Evolutionary conservation across 768 basidiomycete species (phyloP), one percentile per base, ranked within the genome.

Genomic region (Naganishia onofrii): DNA sequence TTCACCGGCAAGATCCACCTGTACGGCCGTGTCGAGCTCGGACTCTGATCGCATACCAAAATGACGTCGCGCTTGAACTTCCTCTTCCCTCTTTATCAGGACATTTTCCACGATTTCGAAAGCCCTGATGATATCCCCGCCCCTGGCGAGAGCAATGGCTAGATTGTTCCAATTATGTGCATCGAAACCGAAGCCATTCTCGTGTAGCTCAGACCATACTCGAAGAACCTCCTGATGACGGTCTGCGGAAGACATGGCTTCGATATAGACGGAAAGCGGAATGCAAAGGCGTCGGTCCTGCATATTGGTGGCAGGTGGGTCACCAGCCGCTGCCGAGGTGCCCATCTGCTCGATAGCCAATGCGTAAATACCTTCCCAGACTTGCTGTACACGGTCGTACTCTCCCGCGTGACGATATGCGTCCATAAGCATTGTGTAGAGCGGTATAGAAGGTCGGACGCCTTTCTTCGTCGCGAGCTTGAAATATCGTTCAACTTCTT

Each of bases 141-240:
- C 91, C 34, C 90, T 87, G 46, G 92, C 84, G 28, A 94, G 84
- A 17, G 88, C 89, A 12, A 89, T 83, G 29, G 84, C 85, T 31
- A 96, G 84, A 75, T 91, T 88, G 76, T 95, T 96, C 90, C 92
- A 98, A 79, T 96, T 97, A 75, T 90, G 88, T 15, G 90, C 85
- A 77, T 94, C 91, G 78, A 93, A 92, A 15, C 84, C 84, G 74
- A 94, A 89, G 1, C 91, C 90, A 12, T 83, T 80, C 13, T 79
- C 73, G 70, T 85, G 85, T 60, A 91, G 84, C 34, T 82, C 77
- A n/a, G 83, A 82, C 93, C 95, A 97, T 0, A 85, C 83, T 3
- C 77, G 76, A 19, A 88, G 85, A 54, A 94, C 84, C 70, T 88
- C 85, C 9, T 76, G 72, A 74, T 93, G 89, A 44, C 82, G 76